These are phyloP conservation scores for Chlorella sp. DNA, from an alignment of 139 green algal species.

Conservation along the genomic window DNA sequence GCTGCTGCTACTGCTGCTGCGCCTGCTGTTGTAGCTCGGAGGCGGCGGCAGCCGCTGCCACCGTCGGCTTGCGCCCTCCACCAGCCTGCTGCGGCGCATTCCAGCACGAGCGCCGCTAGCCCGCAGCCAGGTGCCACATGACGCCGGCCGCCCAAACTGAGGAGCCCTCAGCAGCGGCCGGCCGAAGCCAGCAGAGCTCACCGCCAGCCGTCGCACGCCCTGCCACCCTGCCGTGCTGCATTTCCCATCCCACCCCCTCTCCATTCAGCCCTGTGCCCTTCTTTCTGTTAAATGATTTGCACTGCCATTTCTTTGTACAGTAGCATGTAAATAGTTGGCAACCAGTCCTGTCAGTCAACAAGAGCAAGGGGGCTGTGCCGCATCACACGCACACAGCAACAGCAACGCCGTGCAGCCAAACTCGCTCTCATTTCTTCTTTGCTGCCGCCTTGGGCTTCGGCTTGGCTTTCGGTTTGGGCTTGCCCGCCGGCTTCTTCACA, in stretches of 20 bases:
- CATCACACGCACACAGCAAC: background rate
- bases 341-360: too few relatives aligned
- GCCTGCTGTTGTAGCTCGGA: background rate
- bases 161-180: background rate
- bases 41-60: background rate
- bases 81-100: too few relatives aligned
- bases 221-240: background rate
- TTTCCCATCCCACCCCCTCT: background rate
- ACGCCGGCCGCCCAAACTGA: background rate
- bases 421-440: background rate
- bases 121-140: background rate
- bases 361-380: background rate
- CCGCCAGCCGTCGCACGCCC: too few relatives aligned
- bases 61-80: too few relatives aligned
- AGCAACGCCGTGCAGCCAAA: too few relatives aligned
- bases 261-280: background rate
- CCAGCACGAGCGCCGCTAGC: too few relatives aligned
- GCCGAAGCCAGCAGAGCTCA: background rate
- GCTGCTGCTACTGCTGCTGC: background rate
- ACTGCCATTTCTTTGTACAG: too few relatives aligned
- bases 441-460: constrained; percentile 18
- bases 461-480: constrained; percentile 7
- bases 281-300: background rate
- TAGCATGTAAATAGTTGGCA: too few relatives aligned
- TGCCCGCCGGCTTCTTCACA: constrained; percentile 7